Evolutionary conservation across 495 filamentous ascomycete species (phyloP).

Genomic region (Lophiotrema nucula): DNA sequence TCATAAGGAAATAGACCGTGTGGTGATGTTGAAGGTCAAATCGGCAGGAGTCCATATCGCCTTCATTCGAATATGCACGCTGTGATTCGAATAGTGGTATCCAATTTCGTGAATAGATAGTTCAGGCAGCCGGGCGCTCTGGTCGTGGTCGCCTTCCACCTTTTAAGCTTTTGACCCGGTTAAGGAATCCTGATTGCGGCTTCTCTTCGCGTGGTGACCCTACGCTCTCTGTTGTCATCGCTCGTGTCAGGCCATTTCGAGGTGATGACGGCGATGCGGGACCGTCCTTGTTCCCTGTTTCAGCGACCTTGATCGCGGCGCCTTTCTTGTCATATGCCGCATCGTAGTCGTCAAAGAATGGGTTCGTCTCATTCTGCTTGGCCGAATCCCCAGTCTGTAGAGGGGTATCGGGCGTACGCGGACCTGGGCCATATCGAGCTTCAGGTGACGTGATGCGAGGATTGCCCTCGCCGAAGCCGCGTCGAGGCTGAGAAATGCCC

Average conservation of each 20-base stretch:
- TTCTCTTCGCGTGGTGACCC: slow-evolving; percentile 42
- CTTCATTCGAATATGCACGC: background rate
- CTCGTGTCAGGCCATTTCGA: slow-evolving; percentile 65
- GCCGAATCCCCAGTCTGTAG: slow-evolving; percentile 38
- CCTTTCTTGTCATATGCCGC: slow-evolving; percentile 70
- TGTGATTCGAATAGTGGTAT: background rate
- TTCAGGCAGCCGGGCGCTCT: slow-evolving; percentile 22
- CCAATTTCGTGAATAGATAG: background rate
- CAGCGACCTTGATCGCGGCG: slow-evolving; percentile 55
- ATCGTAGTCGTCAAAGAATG: slow-evolving; percentile 85
- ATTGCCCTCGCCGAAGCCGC: slow-evolving; percentile 24
- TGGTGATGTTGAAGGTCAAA: background rate
- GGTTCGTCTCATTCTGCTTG: slow-evolving; percentile 63
- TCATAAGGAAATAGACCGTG: background rate
- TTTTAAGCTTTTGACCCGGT: slow-evolving; percentile 84
- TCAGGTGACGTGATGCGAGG: slow-evolving; percentile 36
- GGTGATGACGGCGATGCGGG: slow-evolving; percentile 34
- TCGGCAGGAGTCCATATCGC: too few relatives aligned
- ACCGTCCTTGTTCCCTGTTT: slow-evolving; percentile 44
- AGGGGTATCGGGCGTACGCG: slow-evolving; percentile 34
- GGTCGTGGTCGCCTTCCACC: slow-evolving; percentile 47
- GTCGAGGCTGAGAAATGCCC: slow-evolving; percentile 43
- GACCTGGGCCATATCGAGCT: slow-evolving; percentile 32
- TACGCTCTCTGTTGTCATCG: slow-evolving; percentile 65
- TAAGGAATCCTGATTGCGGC: slow-evolving; percentile 68